These are phyloP conservation scores for Entomortierella chlamydospora DNA, from an alignment of 192 early-diverging fungal genomes.

Conservation along the genomic window DNA sequence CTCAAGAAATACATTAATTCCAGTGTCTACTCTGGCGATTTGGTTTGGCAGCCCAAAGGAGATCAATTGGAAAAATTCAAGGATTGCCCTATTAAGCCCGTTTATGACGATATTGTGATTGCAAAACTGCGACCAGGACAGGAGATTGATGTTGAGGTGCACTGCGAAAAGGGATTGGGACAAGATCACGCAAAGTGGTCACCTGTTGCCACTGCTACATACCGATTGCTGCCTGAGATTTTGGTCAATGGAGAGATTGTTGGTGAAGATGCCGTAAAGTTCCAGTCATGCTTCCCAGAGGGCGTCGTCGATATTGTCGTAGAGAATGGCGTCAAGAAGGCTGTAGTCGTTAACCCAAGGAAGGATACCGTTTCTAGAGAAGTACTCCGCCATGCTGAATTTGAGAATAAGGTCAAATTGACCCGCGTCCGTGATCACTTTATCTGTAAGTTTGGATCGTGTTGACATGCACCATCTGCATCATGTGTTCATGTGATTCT, in stretches of 20 bases:
- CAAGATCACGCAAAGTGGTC: slow-evolving; percentile 98
- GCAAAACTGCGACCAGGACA: slow-evolving; percentile 95
- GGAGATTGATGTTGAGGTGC: slow-evolving; percentile 83
- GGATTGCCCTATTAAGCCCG: slow-evolving; percentile 76
- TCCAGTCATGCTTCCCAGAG: slow-evolving; percentile 86
- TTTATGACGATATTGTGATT: slow-evolving; percentile 92
- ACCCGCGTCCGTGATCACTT: slow-evolving; percentile 96
- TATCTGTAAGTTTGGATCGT: slow-evolving; percentile 81
- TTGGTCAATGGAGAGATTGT: slow-evolving; percentile 85
- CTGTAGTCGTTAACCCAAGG: slow-evolving; percentile 88
- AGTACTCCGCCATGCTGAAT: slow-evolving; percentile 92
- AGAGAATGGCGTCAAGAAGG: slow-evolving; percentile 75
- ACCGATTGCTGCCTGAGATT: slow-evolving; percentile 94
- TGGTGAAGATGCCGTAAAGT: slow-evolving; percentile 83
- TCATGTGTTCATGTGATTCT: too few relatives aligned
- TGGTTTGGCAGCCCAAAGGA: slow-evolving; percentile 93
- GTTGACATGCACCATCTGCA: neutral
- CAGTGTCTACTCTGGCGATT: slow-evolving; percentile 78
- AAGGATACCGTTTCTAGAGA: slow-evolving; percentile 97
- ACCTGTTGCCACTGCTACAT: slow-evolving; percentile 96
- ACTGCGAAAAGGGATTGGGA: slow-evolving; percentile 93
- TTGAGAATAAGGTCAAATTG: slow-evolving; percentile 89
- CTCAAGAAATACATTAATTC: slow-evolving; percentile 78
- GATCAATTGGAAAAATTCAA: slow-evolving; percentile 82
- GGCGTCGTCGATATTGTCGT: slow-evolving; percentile 86